phyloP scores from a whole-genome alignment of 805 yeast genomes.

The Ogataea ganodermae region DNA sequence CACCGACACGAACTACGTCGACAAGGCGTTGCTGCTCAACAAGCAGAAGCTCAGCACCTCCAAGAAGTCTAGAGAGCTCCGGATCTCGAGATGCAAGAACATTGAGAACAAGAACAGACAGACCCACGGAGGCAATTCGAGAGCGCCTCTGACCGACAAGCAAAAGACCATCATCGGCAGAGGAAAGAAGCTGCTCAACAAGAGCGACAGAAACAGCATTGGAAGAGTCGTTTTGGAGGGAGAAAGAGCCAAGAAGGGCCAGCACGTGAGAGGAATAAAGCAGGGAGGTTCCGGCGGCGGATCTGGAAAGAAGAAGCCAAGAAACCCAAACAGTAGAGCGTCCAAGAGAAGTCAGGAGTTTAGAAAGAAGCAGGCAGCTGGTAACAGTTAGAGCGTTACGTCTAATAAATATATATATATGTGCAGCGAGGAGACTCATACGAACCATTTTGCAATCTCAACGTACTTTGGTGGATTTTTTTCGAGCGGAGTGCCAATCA shows the following conservation, averaged over 20 bases:
- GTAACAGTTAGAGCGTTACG: slow-evolving; percentile 1
- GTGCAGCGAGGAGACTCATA: not conserved
- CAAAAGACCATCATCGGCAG: slow-evolving; percentile 81
- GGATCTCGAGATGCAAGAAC: slow-evolving; percentile 72
- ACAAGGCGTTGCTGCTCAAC: slow-evolving; percentile 76
- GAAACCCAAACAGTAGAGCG: slow-evolving; percentile 54
- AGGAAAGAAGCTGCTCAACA: slow-evolving; percentile 73
- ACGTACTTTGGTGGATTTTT: slow-evolving; percentile 9
- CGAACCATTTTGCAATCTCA: slow-evolving; percentile 6
- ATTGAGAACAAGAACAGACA: slow-evolving; percentile 29
- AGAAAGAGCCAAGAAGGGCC: slow-evolving; percentile 72
- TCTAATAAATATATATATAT: slow-evolving; percentile 6
- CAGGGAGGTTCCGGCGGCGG: slow-evolving; percentile 47
- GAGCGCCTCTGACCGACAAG: slow-evolving; percentile 44
- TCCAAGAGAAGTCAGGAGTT: slow-evolving; percentile 48
- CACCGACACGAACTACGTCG: slow-evolving; percentile 67
- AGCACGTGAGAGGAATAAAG: slow-evolving; percentile 58
- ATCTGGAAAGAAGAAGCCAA: slow-evolving; percentile 53
- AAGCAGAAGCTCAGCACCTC: slow-evolving; percentile 55
- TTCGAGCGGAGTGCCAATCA: slow-evolving; percentile 3
- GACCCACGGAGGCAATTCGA: slow-evolving; percentile 8
- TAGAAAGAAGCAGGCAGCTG: slow-evolving; percentile 16
- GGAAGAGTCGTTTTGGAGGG: slow-evolving; percentile 72
- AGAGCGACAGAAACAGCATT: slow-evolving; percentile 72
- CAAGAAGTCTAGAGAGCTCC: slow-evolving; percentile 57